These are phyloP conservation scores for Hypoxylon sp. DNA, from an alignment of 2,329 filamentous ascomycete species.

Conservation along the genomic window DNA sequence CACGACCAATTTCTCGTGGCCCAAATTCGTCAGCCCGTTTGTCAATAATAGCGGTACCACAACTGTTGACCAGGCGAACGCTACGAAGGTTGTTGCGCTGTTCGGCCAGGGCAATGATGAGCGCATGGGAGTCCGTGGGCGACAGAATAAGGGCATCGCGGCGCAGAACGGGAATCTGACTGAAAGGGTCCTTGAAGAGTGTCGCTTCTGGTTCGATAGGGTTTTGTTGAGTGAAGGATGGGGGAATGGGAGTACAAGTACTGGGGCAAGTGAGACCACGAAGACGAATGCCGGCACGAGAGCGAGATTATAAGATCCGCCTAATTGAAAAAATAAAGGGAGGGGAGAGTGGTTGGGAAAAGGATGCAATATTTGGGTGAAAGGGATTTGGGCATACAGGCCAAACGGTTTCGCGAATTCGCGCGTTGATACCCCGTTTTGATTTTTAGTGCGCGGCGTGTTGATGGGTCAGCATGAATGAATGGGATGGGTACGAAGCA, in stretches of 20 bases:
- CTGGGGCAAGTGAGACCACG: background rate
- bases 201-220: slow-evolving; percentile 73
- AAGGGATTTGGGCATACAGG: background rate
- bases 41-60: slow-evolving; percentile 23
- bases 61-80: slow-evolving; percentile 28
- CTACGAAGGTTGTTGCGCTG: slow-evolving; percentile 62
- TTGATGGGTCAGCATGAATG: slow-evolving; percentile 25
- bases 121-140: slow-evolving; percentile 54
- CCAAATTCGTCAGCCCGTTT: slow-evolving; percentile 61
- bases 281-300: background rate
- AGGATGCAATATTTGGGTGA: background rate
- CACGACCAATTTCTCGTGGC: slow-evolving; percentile 56
- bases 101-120: slow-evolving; percentile 75
- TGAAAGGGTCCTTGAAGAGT: slow-evolving; percentile 63
- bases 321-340: background rate
- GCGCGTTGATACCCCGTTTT: slow-evolving; percentile 15
- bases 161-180: slow-evolving; percentile 61
- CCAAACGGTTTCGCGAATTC: background rate
- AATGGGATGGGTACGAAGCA: slow-evolving; percentile 24
- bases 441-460: slow-evolving; percentile 1
- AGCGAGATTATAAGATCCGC: slow-evolving; percentile 3
- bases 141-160: slow-evolving; percentile 59
- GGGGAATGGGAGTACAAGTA: slow-evolving; percentile 50
- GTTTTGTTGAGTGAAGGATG: slow-evolving; percentile 64
- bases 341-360: background rate